Percentiles rank a stretch among this genome's conserved stretches.
phyloP scores from a whole-genome alignment of 2,329 filamentous ascomycete genomes.

The Pseudogymnoascus sp. region DNA sequence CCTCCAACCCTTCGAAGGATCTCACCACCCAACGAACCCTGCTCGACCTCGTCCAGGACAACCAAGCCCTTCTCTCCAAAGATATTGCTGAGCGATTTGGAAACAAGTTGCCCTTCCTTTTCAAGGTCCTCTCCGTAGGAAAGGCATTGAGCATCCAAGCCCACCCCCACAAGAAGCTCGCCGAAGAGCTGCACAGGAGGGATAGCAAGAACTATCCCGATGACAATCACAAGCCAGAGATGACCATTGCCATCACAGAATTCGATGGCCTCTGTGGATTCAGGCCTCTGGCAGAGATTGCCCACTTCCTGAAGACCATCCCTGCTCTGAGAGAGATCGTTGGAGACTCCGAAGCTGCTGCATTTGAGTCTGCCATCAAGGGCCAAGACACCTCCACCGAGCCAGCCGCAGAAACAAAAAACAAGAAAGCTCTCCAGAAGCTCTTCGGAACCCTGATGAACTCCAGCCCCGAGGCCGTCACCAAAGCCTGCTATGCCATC shows the following conservation, averaged over 20 bases:
- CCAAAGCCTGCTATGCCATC: conserved; percentile 59
- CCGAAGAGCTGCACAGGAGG: conserved; percentile 75
- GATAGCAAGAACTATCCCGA: conserved; percentile 96
- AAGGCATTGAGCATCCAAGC: conserved; percentile 97
- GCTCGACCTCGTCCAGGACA: conserved; percentile 80
- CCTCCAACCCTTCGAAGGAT: conserved; percentile 90
- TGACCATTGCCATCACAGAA: conserved; percentile 94
- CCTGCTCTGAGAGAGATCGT: conserved; percentile 60
- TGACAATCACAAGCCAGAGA: conserved; percentile 99
- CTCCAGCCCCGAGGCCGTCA: conserved; percentile 59
- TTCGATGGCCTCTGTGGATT: conserved; percentile 97
- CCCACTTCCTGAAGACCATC: conserved; percentile 64
- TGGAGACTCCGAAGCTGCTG: conserved; percentile 54
- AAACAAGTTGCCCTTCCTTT: conserved; percentile 84
- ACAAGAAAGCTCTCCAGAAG: conserved; percentile 71
- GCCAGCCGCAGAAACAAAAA: conserved; percentile 42
- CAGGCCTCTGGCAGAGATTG: conserved; percentile 77
- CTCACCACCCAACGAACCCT: conserved; percentile 75
- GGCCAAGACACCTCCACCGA: conserved; percentile 42
- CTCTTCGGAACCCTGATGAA: conserved; percentile 78
- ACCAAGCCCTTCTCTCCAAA: conserved; percentile 71
- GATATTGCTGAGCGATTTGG: conserved; percentile 70
- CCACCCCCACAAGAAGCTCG: conserved; percentile 91
- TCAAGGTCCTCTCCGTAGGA: conserved; percentile 94
- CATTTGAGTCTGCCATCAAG: conserved; percentile 47